Conservation (phyloP, 345 rosid genomes). For the Eucalyptus decipiens region DNA sequence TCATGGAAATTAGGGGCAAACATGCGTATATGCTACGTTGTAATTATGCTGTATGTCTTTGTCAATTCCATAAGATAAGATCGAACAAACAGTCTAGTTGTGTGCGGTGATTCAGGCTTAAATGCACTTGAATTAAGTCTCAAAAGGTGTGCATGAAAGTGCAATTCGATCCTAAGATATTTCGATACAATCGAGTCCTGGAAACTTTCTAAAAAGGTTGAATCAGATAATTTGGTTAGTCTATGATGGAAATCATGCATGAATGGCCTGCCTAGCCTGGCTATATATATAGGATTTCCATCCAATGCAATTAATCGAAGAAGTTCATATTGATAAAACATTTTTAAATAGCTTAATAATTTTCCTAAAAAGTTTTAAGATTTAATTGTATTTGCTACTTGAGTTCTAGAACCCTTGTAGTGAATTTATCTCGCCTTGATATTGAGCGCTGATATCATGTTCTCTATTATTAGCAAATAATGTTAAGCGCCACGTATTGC, state of each 20-base stretch:
- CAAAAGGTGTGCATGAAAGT: not conserved
- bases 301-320: not conserved
- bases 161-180: not conserved
- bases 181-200: not conserved
- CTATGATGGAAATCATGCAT: not conserved
- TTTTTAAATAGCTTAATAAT: not conserved
- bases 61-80: not conserved
- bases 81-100: not conserved
- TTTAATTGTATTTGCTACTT: not conserved
- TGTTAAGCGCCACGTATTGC: not conserved
- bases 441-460: not conserved
- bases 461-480: not conserved
- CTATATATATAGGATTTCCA: not conserved
- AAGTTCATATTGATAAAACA: not conserved
- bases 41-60: not conserved
- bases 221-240: not conserved
- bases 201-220: not conserved
- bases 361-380: not conserved
- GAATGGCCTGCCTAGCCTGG: not conserved
- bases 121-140: not conserved
- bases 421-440: not conserved
- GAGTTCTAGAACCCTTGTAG: not conserved
- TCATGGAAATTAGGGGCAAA: not conserved
- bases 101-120: not conserved
- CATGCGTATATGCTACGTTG: not conserved